Conservation (phyloP, 352 stramenopile genomes). For the Globisporangium emineosum region DNA sequence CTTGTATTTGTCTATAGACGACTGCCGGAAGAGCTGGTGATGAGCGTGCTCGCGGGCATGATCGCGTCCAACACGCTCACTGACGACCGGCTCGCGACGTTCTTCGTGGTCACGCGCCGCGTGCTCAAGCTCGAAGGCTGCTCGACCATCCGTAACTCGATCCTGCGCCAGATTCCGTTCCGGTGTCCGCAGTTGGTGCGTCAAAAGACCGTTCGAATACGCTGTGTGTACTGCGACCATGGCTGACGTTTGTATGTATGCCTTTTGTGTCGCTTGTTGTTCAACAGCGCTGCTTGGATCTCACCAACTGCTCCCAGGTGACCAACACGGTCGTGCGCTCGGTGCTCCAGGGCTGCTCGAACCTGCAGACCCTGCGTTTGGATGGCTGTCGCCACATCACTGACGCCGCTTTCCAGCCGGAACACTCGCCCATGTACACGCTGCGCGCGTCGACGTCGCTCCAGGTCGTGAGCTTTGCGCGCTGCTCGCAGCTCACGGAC, state of each 20-base stretch:
- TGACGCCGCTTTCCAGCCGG: slow-evolving; percentile 82
- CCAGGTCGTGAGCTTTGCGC: slow-evolving; percentile 73
- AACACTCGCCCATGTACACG: slow-evolving; percentile 69
- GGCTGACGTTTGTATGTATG: not conserved
- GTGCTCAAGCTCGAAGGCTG: slow-evolving; percentile 75
- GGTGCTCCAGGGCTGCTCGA: slow-evolving; percentile 73
- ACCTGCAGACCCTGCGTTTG: slow-evolving; percentile 75
- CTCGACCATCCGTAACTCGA: slow-evolving; percentile 80
- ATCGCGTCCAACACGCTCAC: slow-evolving; percentile 70
- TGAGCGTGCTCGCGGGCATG: slow-evolving; percentile 70
- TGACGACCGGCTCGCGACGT: slow-evolving; percentile 77
- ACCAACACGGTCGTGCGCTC: slow-evolving; percentile 83
- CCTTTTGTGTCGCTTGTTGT: not conserved
- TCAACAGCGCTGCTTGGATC: slow-evolving; percentile 68
- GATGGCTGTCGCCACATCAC: slow-evolving; percentile 87
- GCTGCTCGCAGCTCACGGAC: slow-evolving; percentile 79
- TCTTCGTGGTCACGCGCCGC: slow-evolving; percentile 74
- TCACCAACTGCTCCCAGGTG: slow-evolving; percentile 85
- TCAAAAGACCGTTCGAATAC: not conserved
- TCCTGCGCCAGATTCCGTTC: slow-evolving; percentile 83
- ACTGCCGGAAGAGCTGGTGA: slow-evolving; percentile 79
- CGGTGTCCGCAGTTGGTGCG: slow-evolving; percentile 76
- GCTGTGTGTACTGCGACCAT: not conserved
- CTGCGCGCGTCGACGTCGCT: slow-evolving; percentile 74
- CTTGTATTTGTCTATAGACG: slow-evolving; percentile 31